Base-by-base conservation (phyloP, 1,284 basidiomycete species). In the Leccinum pachyderme region DNA sequence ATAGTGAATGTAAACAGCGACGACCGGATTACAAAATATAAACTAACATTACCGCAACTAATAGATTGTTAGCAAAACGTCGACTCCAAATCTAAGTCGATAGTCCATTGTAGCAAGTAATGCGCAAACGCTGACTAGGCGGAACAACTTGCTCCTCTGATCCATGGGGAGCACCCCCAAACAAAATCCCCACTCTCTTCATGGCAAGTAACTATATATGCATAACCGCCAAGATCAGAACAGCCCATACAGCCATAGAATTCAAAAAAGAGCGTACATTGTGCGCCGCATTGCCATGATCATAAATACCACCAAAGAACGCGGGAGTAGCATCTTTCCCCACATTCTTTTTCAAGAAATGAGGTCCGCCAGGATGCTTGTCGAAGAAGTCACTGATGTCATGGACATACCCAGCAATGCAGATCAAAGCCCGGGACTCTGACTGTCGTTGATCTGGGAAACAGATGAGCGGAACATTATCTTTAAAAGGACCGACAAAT, bases 231-330 rank as follows among this genome's bases (percentile, higher is more conserved):
- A 62, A 41, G 8, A 35, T 41, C 3, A 24, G 28, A n/a, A 5
- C 2, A 12, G 27, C 9, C 1, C 2, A 9, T 5, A 18, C 2
- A 7, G 43, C 7, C 1, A 37, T 37, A 9, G 35, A 9, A 31
- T 31, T 9, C 8, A 37, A 37, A 35, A 12, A 49, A 31, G 32
- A 54, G 7, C 84, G 65, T 87, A 87, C 83, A 65, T 89, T 89
- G 74, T 92, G 89, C 2, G 91, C 91, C 35, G 89, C 90, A 66
- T 93, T 92, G 15, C 89, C 89, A 71, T 95, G 92, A 60, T 94
- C 91, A 69, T 94, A 93, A 9, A 93, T 85, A 66, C 93, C 93
- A 55, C 93, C 93, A 68, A 93, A 93, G 83, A 95, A 95, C 2
- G 91, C 91, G 0, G 89, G 87, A 1, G 92, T 92, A 5, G 89